Conservation (phyloP, 1,284 basidiomycete species). For the Leccinum discolor region DNA sequence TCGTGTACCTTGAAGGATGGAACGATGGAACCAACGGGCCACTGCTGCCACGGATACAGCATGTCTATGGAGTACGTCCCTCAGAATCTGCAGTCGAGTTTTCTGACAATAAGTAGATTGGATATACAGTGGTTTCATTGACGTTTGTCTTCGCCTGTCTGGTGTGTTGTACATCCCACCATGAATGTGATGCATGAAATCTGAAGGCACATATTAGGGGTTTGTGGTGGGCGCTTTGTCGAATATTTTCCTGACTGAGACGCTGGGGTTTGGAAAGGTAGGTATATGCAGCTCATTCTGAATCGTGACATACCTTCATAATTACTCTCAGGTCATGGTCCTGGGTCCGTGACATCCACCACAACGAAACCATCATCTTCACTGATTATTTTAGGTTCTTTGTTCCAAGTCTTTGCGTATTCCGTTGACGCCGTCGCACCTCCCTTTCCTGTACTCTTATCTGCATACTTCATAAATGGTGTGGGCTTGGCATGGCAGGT, state of each 20-base stretch:
- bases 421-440: conserved; percentile 52
- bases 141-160: conserved; percentile 29
- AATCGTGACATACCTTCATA: not conserved
- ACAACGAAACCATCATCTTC: not conserved
- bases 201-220: conserved; percentile 13
- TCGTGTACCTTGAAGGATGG: conserved; percentile 25
- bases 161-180: conserved; percentile 13
- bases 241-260: conserved; percentile 22
- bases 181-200: not conserved
- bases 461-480: conserved; percentile 58
- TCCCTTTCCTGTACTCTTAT: conserved; percentile 63
- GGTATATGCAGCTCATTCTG: not conserved
- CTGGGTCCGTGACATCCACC: conserved; percentile 19
- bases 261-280: conserved; percentile 32
- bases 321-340: conserved; percentile 21
- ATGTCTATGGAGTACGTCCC: conserved; percentile 13
- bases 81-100: not conserved
- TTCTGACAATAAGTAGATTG: conserved; percentile 13
- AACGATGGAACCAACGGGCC: conserved; percentile 25
- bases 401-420: conserved; percentile 44
- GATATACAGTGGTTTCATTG: conserved; percentile 23
- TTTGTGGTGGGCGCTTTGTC: conserved; percentile 26
- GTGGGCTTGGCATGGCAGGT: conserved; percentile 51
- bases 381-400: conserved; percentile 27
- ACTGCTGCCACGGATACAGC: conserved; percentile 28